These are phyloP conservation scores for Moesziomyces parantarcticus DNA, from an alignment of 1,284 basidiomycete genomes.

Conservation along the genomic window DNA sequence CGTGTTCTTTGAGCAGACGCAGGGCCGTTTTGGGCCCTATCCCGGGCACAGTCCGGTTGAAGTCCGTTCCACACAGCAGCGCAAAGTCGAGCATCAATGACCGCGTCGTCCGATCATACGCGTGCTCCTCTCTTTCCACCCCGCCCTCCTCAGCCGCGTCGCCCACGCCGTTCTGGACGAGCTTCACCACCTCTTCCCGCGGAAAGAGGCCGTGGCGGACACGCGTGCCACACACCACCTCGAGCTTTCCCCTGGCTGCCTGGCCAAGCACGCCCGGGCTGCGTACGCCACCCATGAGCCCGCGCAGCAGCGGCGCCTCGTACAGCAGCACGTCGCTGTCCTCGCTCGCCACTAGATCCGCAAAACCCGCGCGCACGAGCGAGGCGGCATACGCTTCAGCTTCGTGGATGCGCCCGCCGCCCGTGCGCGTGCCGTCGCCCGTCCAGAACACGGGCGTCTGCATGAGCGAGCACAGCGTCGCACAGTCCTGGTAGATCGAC, in stretches of 20 bases:
- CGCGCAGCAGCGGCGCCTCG: slow-evolving; percentile 63
- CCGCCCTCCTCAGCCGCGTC: slow-evolving; percentile 1
- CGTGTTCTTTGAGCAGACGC: slow-evolving; percentile 51
- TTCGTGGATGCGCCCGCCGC: slow-evolving; percentile 60
- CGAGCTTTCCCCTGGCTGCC: slow-evolving; percentile 36
- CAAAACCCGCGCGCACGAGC: slow-evolving; percentile 59
- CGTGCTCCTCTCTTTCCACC: not conserved
- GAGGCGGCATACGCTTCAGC: slow-evolving; percentile 66
- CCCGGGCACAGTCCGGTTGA: slow-evolving; percentile 62
- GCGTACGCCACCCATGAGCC: slow-evolving; percentile 48
- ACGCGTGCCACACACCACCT: slow-evolving; percentile 52
- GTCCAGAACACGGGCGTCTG: slow-evolving; percentile 62
- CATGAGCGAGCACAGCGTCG: slow-evolving; percentile 54
- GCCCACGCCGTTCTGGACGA: slow-evolving; percentile 1
- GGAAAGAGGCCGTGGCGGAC: slow-evolving; percentile 50
- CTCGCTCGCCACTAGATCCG: slow-evolving; percentile 66
- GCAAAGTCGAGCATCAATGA: slow-evolving; percentile 61
- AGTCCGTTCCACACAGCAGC: slow-evolving; percentile 66
- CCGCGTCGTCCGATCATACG: slow-evolving; percentile 35
- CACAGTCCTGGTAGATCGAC: slow-evolving; percentile 52
- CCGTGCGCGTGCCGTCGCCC: slow-evolving; percentile 52
- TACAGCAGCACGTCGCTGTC: slow-evolving; percentile 68
- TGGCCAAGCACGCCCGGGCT: slow-evolving; percentile 8
- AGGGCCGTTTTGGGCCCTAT: slow-evolving; percentile 55
- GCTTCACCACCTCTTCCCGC: slow-evolving; percentile 16